These are phyloP conservation scores for Heliamphora pulchella DNA, from an alignment of 179 eudicot species.

Conservation along the genomic window DNA sequence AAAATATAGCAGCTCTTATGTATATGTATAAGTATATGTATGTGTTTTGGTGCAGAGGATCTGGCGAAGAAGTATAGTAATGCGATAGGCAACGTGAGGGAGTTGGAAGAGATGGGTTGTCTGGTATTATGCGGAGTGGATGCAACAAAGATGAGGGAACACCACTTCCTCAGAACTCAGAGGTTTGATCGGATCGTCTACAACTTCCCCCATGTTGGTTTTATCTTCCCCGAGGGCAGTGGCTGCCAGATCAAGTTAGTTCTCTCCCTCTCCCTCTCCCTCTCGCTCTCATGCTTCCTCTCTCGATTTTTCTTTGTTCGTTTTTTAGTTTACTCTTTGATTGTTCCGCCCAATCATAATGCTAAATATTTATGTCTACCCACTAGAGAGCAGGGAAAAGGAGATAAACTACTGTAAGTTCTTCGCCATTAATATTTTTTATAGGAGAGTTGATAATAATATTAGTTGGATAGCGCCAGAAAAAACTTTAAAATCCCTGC, in stretches of 20 bases:
- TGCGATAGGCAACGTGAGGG: slow-evolving; percentile 24
- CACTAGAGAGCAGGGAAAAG: too few relatives aligned
- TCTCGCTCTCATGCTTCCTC: background rate
- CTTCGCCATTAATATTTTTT: too few relatives aligned
- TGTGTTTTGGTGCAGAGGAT: slow-evolving; percentile 11
- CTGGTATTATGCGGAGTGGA: slow-evolving; percentile 35
- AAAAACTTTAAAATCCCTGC: too few relatives aligned
- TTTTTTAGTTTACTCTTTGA: too few relatives aligned
- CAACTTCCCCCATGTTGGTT: slow-evolving; percentile 52
- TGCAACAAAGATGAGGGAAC: slow-evolving; percentile 33
- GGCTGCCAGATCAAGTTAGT: slow-evolving; percentile 36
- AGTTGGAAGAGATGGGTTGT: slow-evolving; percentile 31
- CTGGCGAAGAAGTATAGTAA: slow-evolving; percentile 27
- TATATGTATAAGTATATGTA: too few relatives aligned
- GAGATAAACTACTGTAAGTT: too few relatives aligned
- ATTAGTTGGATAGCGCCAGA: too few relatives aligned
- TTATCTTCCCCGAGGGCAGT: slow-evolving; percentile 30
- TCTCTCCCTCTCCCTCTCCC: background rate
- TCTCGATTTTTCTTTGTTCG: background rate
- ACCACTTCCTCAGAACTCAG: slow-evolving; percentile 25
- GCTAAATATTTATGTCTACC: too few relatives aligned
- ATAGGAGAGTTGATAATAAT: too few relatives aligned
- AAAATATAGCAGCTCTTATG: too few relatives aligned
- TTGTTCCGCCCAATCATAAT: too few relatives aligned
- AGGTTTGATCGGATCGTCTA: slow-evolving; percentile 43